Evolutionary conservation across 2,329 filamentous ascomycete genomes (phyloP), one percentile per base, ranked within the genome.

Genomic region (Phialocephala sp.): DNA sequence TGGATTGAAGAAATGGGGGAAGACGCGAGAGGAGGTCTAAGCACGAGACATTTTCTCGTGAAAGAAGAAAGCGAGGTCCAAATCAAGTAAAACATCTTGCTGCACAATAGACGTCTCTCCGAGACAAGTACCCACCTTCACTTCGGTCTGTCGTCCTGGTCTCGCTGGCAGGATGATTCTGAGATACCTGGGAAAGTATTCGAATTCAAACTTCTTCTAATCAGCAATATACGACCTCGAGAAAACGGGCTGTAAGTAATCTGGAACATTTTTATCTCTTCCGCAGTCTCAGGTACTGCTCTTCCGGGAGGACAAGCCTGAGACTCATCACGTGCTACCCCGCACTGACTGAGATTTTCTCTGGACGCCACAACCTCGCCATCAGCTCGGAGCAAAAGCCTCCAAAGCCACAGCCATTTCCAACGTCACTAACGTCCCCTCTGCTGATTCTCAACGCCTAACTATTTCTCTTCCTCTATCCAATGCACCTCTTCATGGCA

Each of bases 1-100:
- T 35, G 73, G 73, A 14, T 52, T 75, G 47, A 72, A 68, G 41
- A 63, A 39, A 59, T 63, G 61, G 61, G 55, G 55, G 12, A 18
- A 37, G n/a, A 37, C 18, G 14, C 22, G 50, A 4, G 22, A 54
- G 50, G 24, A 18, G 22, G 14, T 35, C 24, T 18, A 54, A 32
- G 24, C 50, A 35, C 24, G 32, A 54, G 27, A 32, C 27, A 12
- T 35, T 54, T 24, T 54, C 50, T 54, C 50, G 50, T 54, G 50
- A 32, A n/a, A 54, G 50, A 18, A 35, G 50, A 11, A 1, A 6
- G 20, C n/a, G 45, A 50, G 45, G 20, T 6, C 45, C 12, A n/a
- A 11, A 8, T 9, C 18, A 43, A 43, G 41, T 20, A 20, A 45
- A 14, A 20, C 43, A 45, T 45, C 15, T 45, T 45, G 18, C 8